These are phyloP conservation scores for Pythium apleroticum DNA, from an alignment of 352 stramenopile species.

Conservation along the genomic window DNA sequence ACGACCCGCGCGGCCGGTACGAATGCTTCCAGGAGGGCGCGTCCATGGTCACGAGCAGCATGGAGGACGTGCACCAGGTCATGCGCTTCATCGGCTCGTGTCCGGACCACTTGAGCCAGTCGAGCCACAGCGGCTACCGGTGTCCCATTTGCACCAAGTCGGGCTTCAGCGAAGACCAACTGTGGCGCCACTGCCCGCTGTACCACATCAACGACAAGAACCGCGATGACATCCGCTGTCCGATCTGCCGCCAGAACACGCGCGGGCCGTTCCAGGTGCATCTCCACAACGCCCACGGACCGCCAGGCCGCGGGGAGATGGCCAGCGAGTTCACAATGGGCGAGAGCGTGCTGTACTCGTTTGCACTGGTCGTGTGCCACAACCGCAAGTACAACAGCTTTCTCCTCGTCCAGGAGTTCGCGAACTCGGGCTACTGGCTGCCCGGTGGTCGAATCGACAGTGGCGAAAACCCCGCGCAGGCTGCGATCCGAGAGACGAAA, in stretches of 20 bases:
- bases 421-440: conserved; percentile 84
- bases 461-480: conserved; percentile 71
- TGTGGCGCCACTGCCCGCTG: conserved; percentile 83
- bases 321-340: conserved; percentile 80
- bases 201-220: conserved; percentile 89
- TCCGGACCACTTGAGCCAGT: conserved; percentile 19
- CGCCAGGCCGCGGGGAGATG: conserved; percentile 74
- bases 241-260: conserved; percentile 65
- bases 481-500: conserved; percentile 84
- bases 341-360: conserved; percentile 76
- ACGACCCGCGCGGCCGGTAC: conserved; percentile 71
- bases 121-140: conserved; percentile 33
- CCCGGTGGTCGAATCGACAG: conserved; percentile 76
- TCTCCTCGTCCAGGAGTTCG: conserved; percentile 86
- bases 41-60: conserved; percentile 79
- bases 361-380: conserved; percentile 82
- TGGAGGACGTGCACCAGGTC: conserved; percentile 61
- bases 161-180: conserved; percentile 74
- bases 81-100: conserved; percentile 68
- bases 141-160: conserved; percentile 77
- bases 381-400: conserved; percentile 84
- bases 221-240: conserved; percentile 64
- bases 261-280: conserved; percentile 83
- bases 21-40: conserved; percentile 75
- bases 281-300: conserved; percentile 82